phyloP scores from a whole-genome alignment of 2,329 filamentous ascomycete species.

The Pseudogymnoascus sp. region DNA sequence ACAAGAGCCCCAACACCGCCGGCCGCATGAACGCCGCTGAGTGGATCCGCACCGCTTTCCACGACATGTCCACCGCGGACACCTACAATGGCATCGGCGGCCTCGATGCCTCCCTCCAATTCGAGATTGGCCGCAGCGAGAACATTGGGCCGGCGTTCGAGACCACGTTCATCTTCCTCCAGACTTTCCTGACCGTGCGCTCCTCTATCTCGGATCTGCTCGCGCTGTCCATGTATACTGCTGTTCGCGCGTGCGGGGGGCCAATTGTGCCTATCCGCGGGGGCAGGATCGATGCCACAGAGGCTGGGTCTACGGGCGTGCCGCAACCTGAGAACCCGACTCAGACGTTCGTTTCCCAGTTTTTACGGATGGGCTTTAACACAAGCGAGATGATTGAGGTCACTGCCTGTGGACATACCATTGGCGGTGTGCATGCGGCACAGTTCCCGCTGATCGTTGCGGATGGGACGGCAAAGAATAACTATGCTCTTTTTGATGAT shows the following conservation, averaged over 20 bases:
- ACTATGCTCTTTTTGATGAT: slow-evolving; percentile 42
- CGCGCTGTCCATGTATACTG: slow-evolving; percentile 49
- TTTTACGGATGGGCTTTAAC: slow-evolving; percentile 50
- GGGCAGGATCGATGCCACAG: slow-evolving; percentile 48
- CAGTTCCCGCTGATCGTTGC: slow-evolving; percentile 48
- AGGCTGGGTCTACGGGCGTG: slow-evolving; percentile 41
- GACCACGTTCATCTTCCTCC: slow-evolving; percentile 46
- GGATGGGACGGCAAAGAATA: slow-evolving; percentile 32
- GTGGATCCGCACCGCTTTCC: slow-evolving; percentile 54
- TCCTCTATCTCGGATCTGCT: slow-evolving; percentile 51
- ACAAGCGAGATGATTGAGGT: slow-evolving; percentile 51
- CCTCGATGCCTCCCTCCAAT: slow-evolving; percentile 53
- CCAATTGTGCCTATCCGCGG: slow-evolving; percentile 45
- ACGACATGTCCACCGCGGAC: slow-evolving; percentile 53
- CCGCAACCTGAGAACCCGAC: slow-evolving; percentile 50
- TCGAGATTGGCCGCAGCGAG: slow-evolving; percentile 47
- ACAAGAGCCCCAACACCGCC: slow-evolving; percentile 42
- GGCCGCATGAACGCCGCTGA: slow-evolving; percentile 53
- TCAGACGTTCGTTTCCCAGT: slow-evolving; percentile 46
- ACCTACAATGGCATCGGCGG: slow-evolving; percentile 42
- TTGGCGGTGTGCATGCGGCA: slow-evolving; percentile 50
- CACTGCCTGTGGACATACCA: slow-evolving; percentile 52
- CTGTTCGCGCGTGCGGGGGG: slow-evolving; percentile 52
- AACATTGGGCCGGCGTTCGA: slow-evolving; percentile 50
- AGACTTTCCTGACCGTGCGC: slow-evolving; percentile 43